Base-by-base conservation (phyloP, 371 early-diverging fungal genomes). In the Mucor racemosus region DNA sequence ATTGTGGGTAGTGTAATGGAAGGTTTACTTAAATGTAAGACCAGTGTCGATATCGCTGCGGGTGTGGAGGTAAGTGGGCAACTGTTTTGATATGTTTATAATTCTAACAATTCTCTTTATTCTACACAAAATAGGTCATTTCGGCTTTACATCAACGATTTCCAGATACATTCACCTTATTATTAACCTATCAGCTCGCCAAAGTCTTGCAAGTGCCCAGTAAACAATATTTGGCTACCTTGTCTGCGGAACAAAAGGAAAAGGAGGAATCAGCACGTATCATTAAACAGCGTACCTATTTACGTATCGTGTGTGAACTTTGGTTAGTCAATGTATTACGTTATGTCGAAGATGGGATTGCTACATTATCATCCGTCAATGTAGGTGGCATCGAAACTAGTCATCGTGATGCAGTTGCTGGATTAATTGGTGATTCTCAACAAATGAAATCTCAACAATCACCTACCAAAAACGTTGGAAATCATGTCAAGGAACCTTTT, bases 111-210 rank as follows among this genome's bases (percentile, higher is more conserved):
- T 21, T 33, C 2, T 34, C 21, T 26, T 5, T 56, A 21, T 38
- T 38, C 5, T 38, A 38, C 7, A 38, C 38, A 38, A 38, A 2
- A 7, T 62, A 90, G 90, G 87, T 97, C 35, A 78, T 92, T 31
- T 94, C 95, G 10, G 88, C 94, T 1, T 75, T 97, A n/a, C 97
- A 98, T 73, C 92, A 92, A 71, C 87, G 98, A 9, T 97, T 96
- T 78, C 89, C 93, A 0, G 89, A 88, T 41, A 84, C 88, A 8
- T 97, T 97, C 67, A 89, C 92, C 0, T 77, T 84, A 1, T 72
- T 88, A 38, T 75, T 97, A 42, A 85, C 90, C 0, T 77, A 84
- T 26, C 80, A 80, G 10, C 60, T 96, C 15, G 74, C 84, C 5
- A 91, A 89, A 68, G 67, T 61, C 0, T 76, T 92, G 17, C 71